Conservation (phyloP, 805 yeast genomes). For the Cyberlindnera japonica region DNA sequence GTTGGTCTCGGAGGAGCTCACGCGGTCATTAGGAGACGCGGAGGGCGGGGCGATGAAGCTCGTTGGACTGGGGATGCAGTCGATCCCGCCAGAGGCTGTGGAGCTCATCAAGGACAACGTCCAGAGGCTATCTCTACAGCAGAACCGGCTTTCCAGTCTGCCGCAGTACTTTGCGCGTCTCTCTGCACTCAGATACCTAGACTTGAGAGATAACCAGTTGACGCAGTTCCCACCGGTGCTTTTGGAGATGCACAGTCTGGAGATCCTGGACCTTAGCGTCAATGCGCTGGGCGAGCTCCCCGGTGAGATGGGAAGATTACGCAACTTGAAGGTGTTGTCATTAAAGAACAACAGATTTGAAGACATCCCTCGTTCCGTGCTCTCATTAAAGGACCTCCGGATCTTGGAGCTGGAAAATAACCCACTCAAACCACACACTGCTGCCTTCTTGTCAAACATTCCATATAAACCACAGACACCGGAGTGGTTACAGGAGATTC, state of each 20-base stretch:
- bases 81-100: constrained; percentile 37
- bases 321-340: constrained; percentile 52
- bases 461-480: constrained; percentile 34
- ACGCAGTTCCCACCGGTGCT: constrained; percentile 48
- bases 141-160: constrained; percentile 43
- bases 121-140: constrained; percentile 51
- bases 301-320: constrained; percentile 36
- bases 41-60: constrained; percentile 33
- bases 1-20: constrained; percentile 25
- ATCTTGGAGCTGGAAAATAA: constrained; percentile 61
- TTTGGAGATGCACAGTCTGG: constrained; percentile 41
- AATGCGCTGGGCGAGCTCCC: constrained; percentile 53
- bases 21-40: constrained; percentile 15
- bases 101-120: constrained; percentile 35
- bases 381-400: constrained; percentile 48
- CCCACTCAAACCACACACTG: constrained; percentile 52
- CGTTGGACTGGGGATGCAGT: constrained; percentile 35
- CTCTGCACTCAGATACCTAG: constrained; percentile 52
- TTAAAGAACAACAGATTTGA: constrained; percentile 56
- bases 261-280: constrained; percentile 61
- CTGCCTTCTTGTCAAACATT: constrained; percentile 34
- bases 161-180: constrained; percentile 46
- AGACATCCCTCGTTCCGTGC: constrained; percentile 49
- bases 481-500: constrained; percentile 38
- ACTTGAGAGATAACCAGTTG: constrained; percentile 60